Evolutionary conservation across 306 rosid genomes (phyloP).

Genomic region (Comarum palustre): DNA sequence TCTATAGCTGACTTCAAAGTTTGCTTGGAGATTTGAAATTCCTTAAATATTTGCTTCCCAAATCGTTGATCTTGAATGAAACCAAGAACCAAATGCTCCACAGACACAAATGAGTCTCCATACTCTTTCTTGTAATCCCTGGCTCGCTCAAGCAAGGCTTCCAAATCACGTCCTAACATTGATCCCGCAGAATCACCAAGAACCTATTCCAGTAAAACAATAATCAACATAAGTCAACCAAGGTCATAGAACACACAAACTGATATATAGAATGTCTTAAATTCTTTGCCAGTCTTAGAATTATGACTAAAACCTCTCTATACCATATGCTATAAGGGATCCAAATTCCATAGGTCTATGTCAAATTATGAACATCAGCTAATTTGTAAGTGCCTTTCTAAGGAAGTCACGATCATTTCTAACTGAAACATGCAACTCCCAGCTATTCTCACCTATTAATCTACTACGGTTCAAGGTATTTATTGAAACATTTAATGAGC

Average conservation of each 20-base stretch:
- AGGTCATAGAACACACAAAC: no score
- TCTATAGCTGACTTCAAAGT: conserved; percentile 76
- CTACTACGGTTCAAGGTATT: not conserved
- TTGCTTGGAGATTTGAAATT: conserved; percentile 71
- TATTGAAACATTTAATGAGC: not conserved
- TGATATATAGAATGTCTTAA: not conserved
- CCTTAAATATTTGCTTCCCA: conserved; percentile 77
- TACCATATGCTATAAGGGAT: not conserved
- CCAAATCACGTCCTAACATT: conserved; percentile 96
- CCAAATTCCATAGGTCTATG: not conserved
- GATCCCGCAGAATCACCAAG: conserved; percentile 79
- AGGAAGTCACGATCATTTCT: no score
- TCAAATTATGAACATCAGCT: not conserved
- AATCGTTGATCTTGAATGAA: conserved; percentile 74
- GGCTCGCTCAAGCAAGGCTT: conserved; percentile 83
- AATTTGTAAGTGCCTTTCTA: not conserved
- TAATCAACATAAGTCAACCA: conserved; percentile 17
- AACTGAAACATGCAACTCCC: not conserved
- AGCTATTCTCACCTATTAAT: not conserved
- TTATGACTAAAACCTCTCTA: not conserved
- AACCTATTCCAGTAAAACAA: conserved; percentile 47
- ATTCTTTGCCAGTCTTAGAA: not conserved
- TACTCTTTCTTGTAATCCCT: conserved; percentile 85
- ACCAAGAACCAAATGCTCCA: conserved; percentile 95
- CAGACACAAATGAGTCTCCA: conserved; percentile 94